A percentile compares a stretch with the other conserved stretches of the same genome.
phyloP scores from a whole-genome alignment of 371 early-diverging fungal species.

The Aphelidium insulamus region DNA sequence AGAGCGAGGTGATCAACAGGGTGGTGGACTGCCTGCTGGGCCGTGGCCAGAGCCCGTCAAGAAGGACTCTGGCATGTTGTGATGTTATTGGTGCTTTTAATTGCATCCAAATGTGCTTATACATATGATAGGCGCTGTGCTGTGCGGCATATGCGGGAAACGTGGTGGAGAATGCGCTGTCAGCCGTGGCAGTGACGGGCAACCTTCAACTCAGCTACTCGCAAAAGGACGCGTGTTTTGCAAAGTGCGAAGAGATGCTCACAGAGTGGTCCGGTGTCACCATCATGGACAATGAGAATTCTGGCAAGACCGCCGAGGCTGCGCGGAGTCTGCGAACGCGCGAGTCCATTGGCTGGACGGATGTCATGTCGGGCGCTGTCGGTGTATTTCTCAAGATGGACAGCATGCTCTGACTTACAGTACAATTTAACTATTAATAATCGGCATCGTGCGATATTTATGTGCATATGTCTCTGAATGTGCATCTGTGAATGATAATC shows the following conservation, averaged over 20 bases:
- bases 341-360: constrained; percentile 29
- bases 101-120: constrained; percentile 15
- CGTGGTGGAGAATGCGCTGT: constrained; percentile 77
- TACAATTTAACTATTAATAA: too few species aligned
- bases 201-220: constrained; percentile 53
- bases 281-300: constrained; percentile 28
- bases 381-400: constrained; percentile 75
- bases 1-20: constrained; percentile 59
- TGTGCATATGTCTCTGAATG: too few species aligned
- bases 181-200: too few species aligned
- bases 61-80: constrained; percentile 21
- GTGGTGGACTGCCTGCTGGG: constrained; percentile 43
- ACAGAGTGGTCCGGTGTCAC: constrained; percentile 61
- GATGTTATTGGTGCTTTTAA: constrained; percentile 7
- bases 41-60: constrained; percentile 13
- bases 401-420: constrained; percentile 43
- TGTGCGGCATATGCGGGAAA: constrained; percentile 88
- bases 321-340: constrained; percentile 17
- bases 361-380: constrained; percentile 49
- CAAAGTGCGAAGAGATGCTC: constrained; percentile 68
- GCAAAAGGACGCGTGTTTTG: constrained; percentile 72
- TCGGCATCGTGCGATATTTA: too few species aligned
- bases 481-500: too few species aligned
- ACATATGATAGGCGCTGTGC: constrained; percentile 40
- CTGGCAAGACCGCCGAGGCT: constrained; percentile 25